These are phyloP conservation scores for Fagus crenata DNA, from an alignment of 306 rosid genomes.

Conservation along the genomic window DNA sequence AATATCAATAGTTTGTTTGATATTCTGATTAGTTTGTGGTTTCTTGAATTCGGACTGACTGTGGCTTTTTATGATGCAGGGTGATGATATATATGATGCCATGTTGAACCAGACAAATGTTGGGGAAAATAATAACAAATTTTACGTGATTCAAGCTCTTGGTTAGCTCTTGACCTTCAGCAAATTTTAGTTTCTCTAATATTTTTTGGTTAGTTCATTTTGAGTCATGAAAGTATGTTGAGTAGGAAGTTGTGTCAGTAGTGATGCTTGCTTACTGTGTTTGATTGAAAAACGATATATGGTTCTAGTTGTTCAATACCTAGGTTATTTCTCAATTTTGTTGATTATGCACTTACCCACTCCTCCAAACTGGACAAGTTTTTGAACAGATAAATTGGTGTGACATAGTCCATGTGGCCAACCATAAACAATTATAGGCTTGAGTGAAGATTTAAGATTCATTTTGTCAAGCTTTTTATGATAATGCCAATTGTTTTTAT, in stretches of 20 bases:
- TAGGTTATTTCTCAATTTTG: conserved; percentile 5
- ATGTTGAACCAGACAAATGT: conserved; percentile 92
- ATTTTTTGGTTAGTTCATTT: conserved; percentile 3
- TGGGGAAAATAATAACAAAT: conserved; percentile 79
- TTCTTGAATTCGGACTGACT: conserved; percentile 3
- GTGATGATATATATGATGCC: conserved; percentile 81
- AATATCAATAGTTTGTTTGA: neutral
- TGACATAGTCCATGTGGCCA: neutral
- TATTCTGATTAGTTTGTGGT: neutral
- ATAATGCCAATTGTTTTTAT: neutral
- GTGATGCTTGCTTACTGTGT: conserved; percentile 1
- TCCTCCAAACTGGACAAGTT: neutral
- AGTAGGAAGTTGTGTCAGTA: conserved; percentile 17
- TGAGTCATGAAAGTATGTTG: neutral
- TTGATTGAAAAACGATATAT: neutral
- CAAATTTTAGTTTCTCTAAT: neutral
- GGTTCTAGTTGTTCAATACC: neutral
- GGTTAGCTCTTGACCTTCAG: conserved; percentile 44
- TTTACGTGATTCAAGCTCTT: conserved; percentile 82
- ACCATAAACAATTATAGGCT: neutral
- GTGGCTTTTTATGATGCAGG: conserved; percentile 43
- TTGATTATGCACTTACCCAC: neutral
- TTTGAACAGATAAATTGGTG: neutral
- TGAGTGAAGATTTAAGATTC: neutral
- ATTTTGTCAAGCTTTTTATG: neutral